Evolutionary conservation across 768 basidiomycete species (phyloP).

Genomic region (Mycena olivaceomarginata): DNA sequence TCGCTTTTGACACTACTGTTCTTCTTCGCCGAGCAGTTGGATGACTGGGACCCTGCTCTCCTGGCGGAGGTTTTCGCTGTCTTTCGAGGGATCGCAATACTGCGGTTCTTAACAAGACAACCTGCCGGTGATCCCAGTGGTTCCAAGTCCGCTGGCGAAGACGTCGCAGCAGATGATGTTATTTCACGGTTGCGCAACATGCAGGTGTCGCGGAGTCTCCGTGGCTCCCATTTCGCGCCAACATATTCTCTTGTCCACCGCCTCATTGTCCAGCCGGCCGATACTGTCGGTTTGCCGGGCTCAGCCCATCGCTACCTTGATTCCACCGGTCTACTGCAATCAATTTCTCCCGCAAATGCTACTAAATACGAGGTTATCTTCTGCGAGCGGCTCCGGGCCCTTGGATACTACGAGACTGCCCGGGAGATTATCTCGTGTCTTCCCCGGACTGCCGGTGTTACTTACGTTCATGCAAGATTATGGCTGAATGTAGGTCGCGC

Average conservation of each 20-base stretch:
- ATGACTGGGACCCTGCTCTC: constrained; percentile 77
- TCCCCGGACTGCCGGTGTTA: constrained; percentile 84
- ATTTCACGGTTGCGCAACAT: constrained; percentile 82
- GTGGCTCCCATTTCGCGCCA: constrained; percentile 64
- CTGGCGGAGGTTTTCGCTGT: constrained; percentile 87
- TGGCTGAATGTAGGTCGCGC: constrained; percentile 79
- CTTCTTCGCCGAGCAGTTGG: constrained; percentile 80
- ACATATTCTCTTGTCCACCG: constrained; percentile 79
- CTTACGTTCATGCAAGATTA: constrained; percentile 83
- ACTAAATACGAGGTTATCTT: constrained; percentile 83
- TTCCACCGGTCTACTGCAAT: constrained; percentile 78
- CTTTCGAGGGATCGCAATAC: constrained; percentile 85
- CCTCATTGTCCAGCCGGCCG: constrained; percentile 73
- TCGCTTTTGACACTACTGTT: constrained; percentile 81
- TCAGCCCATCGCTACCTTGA: constrained; percentile 85
- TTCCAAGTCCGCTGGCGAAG: constrained; percentile 49
- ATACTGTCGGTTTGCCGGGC: constrained; percentile 69
- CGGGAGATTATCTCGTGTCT: constrained; percentile 85
- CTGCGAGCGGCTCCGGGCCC: constrained; percentile 79
- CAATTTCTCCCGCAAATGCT: constrained; percentile 80
- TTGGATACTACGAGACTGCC: constrained; percentile 78
- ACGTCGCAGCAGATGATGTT: constrained; percentile 74
- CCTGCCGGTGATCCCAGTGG: constrained; percentile 64
- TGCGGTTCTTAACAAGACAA: constrained; percentile 77
- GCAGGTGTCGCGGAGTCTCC: constrained; percentile 75